Percentiles rank a stretch among this genome's conserved stretches.
Evolutionary conservation across 2,329 filamentous ascomycete genomes (phyloP).

Genomic region (Elsinoe ampelina): DNA sequence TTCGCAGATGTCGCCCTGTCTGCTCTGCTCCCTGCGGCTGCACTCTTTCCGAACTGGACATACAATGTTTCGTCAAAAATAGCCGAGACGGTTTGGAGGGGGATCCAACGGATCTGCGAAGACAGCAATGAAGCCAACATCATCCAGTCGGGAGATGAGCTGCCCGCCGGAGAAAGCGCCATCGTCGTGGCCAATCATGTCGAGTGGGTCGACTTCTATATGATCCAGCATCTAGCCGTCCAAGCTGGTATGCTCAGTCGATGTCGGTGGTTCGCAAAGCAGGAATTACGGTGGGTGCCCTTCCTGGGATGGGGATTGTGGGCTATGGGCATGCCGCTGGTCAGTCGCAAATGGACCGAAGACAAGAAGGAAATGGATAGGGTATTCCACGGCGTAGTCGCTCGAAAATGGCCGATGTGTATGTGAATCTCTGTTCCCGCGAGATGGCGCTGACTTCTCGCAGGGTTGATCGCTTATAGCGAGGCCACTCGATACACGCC

Average conservation of each 20-base stretch:
- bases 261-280: constrained; percentile 55
- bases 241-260: constrained; percentile 50
- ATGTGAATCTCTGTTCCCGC: constrained; percentile 24
- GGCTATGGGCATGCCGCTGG: constrained; percentile 57
- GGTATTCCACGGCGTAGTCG: constrained; percentile 45
- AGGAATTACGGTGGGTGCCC: constrained; percentile 49
- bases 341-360: constrained; percentile 50
- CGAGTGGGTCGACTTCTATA: constrained; percentile 55
- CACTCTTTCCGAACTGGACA: constrained; percentile 36
- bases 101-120: constrained; percentile 51
- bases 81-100: constrained; percentile 47
- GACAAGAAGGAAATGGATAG: constrained; percentile 48
- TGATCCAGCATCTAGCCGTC: constrained; percentile 50
- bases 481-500: constrained; percentile 53
- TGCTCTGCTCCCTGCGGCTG: constrained; percentile 26
- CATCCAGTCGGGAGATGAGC: constrained; percentile 42
- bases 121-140: constrained; percentile 45
- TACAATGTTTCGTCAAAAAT: constrained; percentile 48
- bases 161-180: constrained; percentile 48
- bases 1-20: constrained; percentile 41
- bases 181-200: constrained; percentile 54
- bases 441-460: background rate
- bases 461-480: constrained; percentile 57
- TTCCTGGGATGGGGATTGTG: constrained; percentile 56
- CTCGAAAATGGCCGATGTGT: constrained; percentile 49